phyloP scores from a whole-genome alignment of 2,329 filamentous ascomycete species.

The Aspergillus ochraceoroseus region DNA sequence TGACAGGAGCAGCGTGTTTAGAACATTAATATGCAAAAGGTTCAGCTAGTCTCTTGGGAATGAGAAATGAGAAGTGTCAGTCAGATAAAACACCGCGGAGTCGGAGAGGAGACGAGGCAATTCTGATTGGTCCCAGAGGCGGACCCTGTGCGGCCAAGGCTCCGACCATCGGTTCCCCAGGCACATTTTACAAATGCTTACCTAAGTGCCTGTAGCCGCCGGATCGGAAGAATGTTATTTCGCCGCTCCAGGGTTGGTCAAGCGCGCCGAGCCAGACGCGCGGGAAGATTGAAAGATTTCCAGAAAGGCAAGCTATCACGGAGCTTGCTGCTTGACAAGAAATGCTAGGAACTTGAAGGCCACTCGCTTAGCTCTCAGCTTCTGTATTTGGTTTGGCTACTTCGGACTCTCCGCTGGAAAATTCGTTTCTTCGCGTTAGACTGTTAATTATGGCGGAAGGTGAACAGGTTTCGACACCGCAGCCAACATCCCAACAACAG shows the following conservation, averaged over 20 bases:
- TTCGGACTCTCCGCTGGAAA: conserved; percentile 8
- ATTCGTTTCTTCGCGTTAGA: conserved; percentile 2
- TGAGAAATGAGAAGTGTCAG: too few relatives aligned
- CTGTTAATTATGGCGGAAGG: conserved; percentile 27
- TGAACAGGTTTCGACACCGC: conserved; percentile 21
- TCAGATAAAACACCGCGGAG: too few relatives aligned
- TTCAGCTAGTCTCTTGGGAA: too few relatives aligned
- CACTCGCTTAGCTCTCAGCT: too few relatives aligned
- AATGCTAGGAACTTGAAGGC: too few relatives aligned
- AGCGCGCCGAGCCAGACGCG: conserved; percentile 14
- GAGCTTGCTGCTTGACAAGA: too few relatives aligned
- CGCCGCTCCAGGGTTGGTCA: conserved; percentile 11
- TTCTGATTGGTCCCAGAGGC: conserved; percentile 11
- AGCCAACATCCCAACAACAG: too few relatives aligned
- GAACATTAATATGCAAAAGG: too few relatives aligned
- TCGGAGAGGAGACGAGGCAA: conserved; percentile 5
- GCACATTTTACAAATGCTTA: conserved; percentile 1
- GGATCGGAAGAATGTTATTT: conserved; percentile 19
- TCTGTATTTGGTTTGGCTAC: neutral
- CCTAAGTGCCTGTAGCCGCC: conserved; percentile 17
- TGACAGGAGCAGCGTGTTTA: too few relatives aligned
- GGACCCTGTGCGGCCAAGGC: neutral
- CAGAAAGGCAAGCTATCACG: conserved; percentile 2
- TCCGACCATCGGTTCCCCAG: conserved; percentile 17
- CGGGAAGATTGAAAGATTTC: too few relatives aligned